phyloP scores from a whole-genome alignment of 768 basidiomycete genomes.

The Sporobolomyces pararoseus region DNA sequence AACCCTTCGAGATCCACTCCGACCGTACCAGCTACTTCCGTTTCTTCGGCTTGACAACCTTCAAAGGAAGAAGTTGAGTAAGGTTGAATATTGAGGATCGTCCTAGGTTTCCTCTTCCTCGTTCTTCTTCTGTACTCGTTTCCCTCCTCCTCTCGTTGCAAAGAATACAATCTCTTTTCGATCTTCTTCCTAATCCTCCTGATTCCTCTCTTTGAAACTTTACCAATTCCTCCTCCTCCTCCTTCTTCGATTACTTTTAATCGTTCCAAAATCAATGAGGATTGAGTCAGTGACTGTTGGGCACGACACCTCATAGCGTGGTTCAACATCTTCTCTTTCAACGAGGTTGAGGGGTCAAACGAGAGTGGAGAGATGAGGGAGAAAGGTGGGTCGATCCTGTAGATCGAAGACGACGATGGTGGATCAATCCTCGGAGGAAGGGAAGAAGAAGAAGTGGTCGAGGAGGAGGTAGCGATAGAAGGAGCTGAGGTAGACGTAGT shows the following conservation, averaged over 20 bases:
- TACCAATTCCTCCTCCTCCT: not conserved
- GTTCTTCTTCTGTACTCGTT: not conserved
- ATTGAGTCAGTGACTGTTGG: too few relatives aligned
- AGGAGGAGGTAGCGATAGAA: not conserved
- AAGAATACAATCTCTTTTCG: not conserved
- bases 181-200: not conserved
- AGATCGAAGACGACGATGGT: not conserved
- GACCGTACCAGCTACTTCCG: too few relatives aligned
- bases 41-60: too few relatives aligned
- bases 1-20: not conserved
- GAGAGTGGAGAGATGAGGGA: not conserved
- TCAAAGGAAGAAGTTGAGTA: too few relatives aligned
- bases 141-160: not conserved
- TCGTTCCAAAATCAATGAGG: too few relatives aligned
- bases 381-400: constrained; percentile 6
- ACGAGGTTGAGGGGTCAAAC: not conserved
- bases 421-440: not conserved
- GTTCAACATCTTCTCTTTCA: not conserved
- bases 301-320: not conserved
- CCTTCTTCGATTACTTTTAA: not conserved
- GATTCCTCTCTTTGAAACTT: not conserved
- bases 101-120: too few relatives aligned
- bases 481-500: not conserved
- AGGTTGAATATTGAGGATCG: too few relatives aligned
- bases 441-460: not conserved